Conservation (phyloP, 129 eudicot genomes). For the Solidago caesia region DNA sequence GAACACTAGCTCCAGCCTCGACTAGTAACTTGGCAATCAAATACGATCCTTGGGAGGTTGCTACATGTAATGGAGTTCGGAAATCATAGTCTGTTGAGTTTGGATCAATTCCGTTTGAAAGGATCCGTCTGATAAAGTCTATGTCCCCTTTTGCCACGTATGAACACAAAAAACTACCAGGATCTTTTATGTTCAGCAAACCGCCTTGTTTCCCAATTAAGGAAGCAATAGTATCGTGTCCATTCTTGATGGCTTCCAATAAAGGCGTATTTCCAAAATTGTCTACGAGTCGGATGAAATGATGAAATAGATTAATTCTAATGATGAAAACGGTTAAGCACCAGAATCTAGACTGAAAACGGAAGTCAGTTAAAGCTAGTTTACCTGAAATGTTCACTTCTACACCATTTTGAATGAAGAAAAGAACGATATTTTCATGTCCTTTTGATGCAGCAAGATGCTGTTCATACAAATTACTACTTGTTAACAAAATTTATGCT, state of each 20-base stretch:
- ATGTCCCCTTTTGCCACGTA: constrained; percentile 70
- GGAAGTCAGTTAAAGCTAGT: background rate
- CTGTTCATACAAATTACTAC: constrained; percentile 34
- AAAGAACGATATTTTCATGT: constrained; percentile 50
- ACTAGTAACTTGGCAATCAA: constrained; percentile 73
- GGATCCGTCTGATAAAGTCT: constrained; percentile 56
- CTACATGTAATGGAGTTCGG: constrained; percentile 89
- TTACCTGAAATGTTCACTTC: constrained; percentile 59
- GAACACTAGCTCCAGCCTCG: constrained; percentile 88
- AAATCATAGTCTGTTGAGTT: constrained; percentile 76
- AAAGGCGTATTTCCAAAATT: constrained; percentile 82
- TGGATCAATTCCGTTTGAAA: constrained; percentile 75
- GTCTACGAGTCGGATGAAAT: constrained; percentile 42
- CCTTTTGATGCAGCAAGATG: constrained; percentile 98
- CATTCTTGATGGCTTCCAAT: constrained; percentile 78
- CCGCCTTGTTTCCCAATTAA: constrained; percentile 64
- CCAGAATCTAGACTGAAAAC: background rate
- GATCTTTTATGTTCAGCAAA: constrained; percentile 43
- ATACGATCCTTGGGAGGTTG: constrained; percentile 73
- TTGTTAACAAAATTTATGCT: constrained; percentile 13
- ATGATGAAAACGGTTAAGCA: background rate
- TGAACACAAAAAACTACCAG: constrained; percentile 69
- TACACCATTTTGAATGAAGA: constrained; percentile 70
- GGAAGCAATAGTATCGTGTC: constrained; percentile 69
- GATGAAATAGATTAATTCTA: constrained; percentile 8